Percentiles rank a stretch among this genome's conserved stretches.
Evolutionary conservation across 768 basidiomycete genomes (phyloP).

Genomic region (Lentinula lateritia): DNA sequence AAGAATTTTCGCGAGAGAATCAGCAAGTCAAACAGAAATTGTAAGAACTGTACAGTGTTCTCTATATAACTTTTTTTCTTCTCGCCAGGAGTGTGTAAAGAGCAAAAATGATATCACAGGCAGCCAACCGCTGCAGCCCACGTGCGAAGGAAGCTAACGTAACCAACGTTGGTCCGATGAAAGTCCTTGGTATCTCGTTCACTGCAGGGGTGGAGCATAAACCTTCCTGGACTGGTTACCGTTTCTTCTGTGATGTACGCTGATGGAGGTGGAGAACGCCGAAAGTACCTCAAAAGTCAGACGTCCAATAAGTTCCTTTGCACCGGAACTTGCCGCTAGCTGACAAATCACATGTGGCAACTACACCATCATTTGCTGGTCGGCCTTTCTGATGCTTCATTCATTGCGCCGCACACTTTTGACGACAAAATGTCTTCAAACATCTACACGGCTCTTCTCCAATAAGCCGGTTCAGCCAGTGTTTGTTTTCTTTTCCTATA

Average conservation of each 20-base stretch:
- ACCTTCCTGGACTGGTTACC: background rate
- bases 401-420: background rate
- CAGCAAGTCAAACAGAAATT: background rate
- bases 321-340: background rate
- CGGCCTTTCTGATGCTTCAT: constrained; percentile 9
- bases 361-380: constrained; percentile 11
- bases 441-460: background rate
- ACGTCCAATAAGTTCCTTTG: background rate
- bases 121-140: constrained; percentile 1
- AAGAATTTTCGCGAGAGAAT: background rate
- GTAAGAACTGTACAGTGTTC: background rate
- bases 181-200: background rate
- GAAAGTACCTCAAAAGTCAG: background rate
- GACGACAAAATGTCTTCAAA: background rate
- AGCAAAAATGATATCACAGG: background rate
- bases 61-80: constrained; percentile 2
- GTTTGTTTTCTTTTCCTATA: background rate
- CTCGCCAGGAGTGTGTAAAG: background rate
- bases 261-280: background rate
- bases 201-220: background rate
- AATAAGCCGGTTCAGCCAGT: background rate
- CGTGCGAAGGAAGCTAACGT: background rate
- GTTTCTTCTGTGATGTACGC: background rate
- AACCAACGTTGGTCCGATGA: background rate
- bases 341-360: background rate